A percentile compares a stretch with the other conserved stretches of the same genome.
These are phyloP conservation scores for Suillus subluteus DNA, from an alignment of 768 basidiomycete genomes.

Conservation along the genomic window DNA sequence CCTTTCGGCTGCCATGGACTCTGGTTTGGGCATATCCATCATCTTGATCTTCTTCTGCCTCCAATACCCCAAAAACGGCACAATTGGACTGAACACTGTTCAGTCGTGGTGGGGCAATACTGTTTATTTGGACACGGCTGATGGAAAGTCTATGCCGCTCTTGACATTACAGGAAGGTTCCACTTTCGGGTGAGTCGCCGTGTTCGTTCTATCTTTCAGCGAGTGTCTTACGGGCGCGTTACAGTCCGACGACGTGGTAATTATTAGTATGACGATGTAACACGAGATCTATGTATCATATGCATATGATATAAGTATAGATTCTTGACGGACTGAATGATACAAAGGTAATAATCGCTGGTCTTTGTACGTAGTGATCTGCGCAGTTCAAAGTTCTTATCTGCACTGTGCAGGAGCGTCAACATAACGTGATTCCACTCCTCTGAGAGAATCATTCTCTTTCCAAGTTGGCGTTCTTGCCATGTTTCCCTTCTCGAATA, in stretches of 20 bases:
- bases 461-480: neutral
- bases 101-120: slow-evolving; percentile 77
- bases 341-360: neutral
- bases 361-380: neutral
- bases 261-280: neutral
- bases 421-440: neutral
- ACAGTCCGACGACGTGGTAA: slow-evolving; percentile 8
- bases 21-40: slow-evolving; percentile 63
- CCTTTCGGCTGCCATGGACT: slow-evolving; percentile 72
- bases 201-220: neutral
- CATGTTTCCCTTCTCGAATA: neutral
- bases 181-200: slow-evolving; percentile 33
- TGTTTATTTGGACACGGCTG: slow-evolving; percentile 35
- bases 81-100: slow-evolving; percentile 56
- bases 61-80: slow-evolving; percentile 67
- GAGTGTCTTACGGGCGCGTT: neutral
- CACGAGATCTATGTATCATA: neutral
- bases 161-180: slow-evolving; percentile 16
- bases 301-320: neutral
- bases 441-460: too few relatives aligned
- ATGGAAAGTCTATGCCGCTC: slow-evolving; percentile 22
- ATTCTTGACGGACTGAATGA: neutral
- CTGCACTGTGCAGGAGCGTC: neutral
- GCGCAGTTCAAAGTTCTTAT: neutral
- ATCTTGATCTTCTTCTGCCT: slow-evolving; percentile 63